Evolutionary conservation across 2,329 filamentous ascomycete genomes (phyloP), one percentile per base, ranked within the genome.

Genomic region (Monilinia fructicola): DNA sequence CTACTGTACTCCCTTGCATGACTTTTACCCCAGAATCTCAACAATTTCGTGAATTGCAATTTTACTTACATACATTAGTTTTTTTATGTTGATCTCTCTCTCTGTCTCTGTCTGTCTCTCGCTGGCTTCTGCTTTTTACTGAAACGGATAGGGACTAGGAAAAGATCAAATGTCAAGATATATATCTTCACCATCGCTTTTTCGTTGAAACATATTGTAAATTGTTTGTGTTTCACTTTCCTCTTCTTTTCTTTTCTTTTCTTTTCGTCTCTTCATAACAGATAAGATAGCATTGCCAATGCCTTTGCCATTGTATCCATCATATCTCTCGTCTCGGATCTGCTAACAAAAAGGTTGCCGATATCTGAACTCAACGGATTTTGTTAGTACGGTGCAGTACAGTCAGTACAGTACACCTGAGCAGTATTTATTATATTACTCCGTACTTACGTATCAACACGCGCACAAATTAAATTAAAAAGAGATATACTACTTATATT

Each of bases 21-120:
- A 35, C 42, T n/a, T 48, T 60, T 48, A 60, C 56, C 56, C 56
- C 56, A 60, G 56, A 48, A 48, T 60, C 56, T 60, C 56, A 60
- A 60, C 56, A 60, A 48, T 50, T 60, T 60, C n/a, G 11, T 26
- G 4, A 18, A 23, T 2, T 50, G 9, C 44, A 48, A 60, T 60
- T 60, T 60, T 26, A 35, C 26, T 48, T n/a, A 48, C 16, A 48
- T n/a, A 44, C 40, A 31, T 58, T 40, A 40, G 14, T 35, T n/a
- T 31, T 14, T 59, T 59, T 16, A 59, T 48, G 40, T 35, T 48
- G 26, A 48, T 59, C 42, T 16, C 16, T 4, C 12, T 16, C 16
- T 44, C 42, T 16, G 11, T 14, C 40, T 16, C 40, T 42, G 4
- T 42, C 40, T 14, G 1, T 2, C 40, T 42, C 40, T 16, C 42